Conservation (phyloP, 2,329 filamentous ascomycete genomes). For the Colletotrichum sublineola region DNA sequence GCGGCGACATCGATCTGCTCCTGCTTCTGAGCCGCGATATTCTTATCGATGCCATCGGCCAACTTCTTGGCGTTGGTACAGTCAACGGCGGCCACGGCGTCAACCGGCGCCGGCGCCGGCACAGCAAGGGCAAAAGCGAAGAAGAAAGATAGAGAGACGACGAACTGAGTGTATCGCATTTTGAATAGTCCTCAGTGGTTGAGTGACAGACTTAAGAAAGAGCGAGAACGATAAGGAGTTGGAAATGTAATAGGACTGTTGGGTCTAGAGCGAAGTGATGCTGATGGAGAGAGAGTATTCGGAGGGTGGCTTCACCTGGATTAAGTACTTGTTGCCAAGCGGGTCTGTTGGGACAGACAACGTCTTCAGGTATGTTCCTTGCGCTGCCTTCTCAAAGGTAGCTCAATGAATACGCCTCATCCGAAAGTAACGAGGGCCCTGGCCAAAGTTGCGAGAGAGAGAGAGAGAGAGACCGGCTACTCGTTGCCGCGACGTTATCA, state of each 20-base stretch:
- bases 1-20: constrained; percentile 41
- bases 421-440: constrained; percentile 17
- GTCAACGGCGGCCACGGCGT: background rate
- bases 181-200: background rate
- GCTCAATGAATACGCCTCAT: constrained; percentile 10
- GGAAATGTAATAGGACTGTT: background rate
- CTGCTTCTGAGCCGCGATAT: constrained; percentile 45
- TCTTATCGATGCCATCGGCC: constrained; percentile 44
- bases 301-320: background rate
- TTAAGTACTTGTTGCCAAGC: constrained; percentile 23
- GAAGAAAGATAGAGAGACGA: constrained; percentile 26
- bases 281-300: accelerated
- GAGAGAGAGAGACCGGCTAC: background rate
- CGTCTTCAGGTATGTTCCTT: background rate
- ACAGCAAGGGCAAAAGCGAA: constrained; percentile 27
- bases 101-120: constrained; percentile 9
- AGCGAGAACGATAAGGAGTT: background rate
- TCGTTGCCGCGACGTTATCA: constrained; percentile 11
- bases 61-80: constrained; percentile 44
- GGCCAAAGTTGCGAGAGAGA: background rate
- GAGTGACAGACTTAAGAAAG: background rate
- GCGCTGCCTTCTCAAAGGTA: constrained; percentile 31
- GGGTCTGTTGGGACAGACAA: background rate
- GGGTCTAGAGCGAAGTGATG: background rate
- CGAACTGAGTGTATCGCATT: constrained; percentile 22